phyloP scores from a whole-genome alignment of 805 yeast genomes.

The Cyberlindnera euphorbiiphila region DNA sequence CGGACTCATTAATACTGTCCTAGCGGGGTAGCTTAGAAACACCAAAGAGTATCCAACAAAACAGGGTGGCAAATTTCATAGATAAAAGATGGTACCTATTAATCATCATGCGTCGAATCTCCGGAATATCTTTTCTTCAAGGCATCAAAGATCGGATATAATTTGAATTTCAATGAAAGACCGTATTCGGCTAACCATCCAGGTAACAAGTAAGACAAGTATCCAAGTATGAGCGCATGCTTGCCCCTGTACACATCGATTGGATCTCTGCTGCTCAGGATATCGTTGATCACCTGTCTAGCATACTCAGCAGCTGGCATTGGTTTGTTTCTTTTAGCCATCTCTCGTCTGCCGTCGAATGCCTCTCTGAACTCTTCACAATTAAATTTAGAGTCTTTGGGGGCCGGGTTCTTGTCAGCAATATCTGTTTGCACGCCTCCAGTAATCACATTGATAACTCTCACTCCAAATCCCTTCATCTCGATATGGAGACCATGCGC shows the following conservation, averaged over 20 bases:
- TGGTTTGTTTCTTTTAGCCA: conserved; percentile 60
- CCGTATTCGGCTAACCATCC: conserved; percentile 40
- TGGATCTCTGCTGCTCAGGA: conserved; percentile 33
- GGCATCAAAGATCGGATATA: conserved; percentile 32
- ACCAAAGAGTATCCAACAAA: too few species aligned
- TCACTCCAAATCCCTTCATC: conserved; percentile 66
- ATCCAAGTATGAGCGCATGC: conserved; percentile 37
- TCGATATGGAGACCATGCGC: conserved; percentile 62
- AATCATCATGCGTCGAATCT: conserved; percentile 21
- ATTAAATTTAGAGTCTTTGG: conserved; percentile 49
- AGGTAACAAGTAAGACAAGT: conserved; percentile 41
- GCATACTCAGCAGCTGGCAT: conserved; percentile 60
- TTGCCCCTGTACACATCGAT: conserved; percentile 60
- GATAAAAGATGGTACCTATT: too few species aligned
- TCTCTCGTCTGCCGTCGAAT: conserved; percentile 46
- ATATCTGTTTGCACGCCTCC: conserved; percentile 75
- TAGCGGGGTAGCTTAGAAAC: too few species aligned
- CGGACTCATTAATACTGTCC: too few species aligned
- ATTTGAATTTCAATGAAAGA: conserved; percentile 39
- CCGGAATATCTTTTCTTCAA: conserved; percentile 22
- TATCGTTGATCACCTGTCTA: conserved; percentile 47
- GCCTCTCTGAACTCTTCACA: conserved; percentile 48
- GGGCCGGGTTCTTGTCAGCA: conserved; percentile 60
- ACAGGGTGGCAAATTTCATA: too few species aligned
- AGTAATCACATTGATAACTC: conserved; percentile 64